These are phyloP conservation scores for Trifolium subterraneum DNA, from an alignment of 306 rosid species.

Conservation along the genomic window DNA sequence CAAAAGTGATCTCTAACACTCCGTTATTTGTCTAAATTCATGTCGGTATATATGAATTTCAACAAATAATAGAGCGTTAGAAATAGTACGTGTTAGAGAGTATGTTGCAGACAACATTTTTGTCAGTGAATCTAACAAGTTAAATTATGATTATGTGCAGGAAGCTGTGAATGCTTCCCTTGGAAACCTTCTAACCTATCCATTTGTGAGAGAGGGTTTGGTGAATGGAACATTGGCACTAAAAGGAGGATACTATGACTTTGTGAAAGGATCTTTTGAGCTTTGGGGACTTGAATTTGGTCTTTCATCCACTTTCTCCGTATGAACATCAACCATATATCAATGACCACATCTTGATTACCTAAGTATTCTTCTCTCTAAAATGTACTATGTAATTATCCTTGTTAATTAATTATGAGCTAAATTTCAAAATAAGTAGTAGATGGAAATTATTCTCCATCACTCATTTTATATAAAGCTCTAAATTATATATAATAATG, in stretches of 20 bases:
- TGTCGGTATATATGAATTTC: neutral
- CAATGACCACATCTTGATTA: conserved; percentile 52
- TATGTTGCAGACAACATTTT: neutral
- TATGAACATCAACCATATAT: conserved; percentile 72
- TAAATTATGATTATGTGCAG: conserved; percentile 55
- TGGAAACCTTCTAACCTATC: conserved; percentile 89
- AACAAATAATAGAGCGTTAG: neutral
- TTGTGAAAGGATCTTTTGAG: conserved; percentile 83
- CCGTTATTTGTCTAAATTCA: neutral
- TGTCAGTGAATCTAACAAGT: neutral
- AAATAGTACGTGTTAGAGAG: neutral
- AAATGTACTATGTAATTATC: conserved; percentile 49
- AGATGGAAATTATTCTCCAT: conserved; percentile 38
- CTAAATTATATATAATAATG: neutral
- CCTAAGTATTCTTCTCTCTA: conserved; percentile 55
- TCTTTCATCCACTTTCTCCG: conserved; percentile 74
- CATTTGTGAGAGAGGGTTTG: conserved; percentile 91
- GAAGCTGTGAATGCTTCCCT: conserved; percentile 87
- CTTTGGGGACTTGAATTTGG: conserved; percentile 90
- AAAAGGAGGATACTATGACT: conserved; percentile 92
- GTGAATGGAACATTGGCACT: conserved; percentile 79
- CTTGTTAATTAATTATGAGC: conserved; percentile 31
- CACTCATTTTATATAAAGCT: neutral
- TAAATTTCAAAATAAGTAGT: conserved; percentile 39
- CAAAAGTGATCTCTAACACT: neutral